Base-by-base conservation (phyloP, 1,139 yeast genomes). In the Hansenula lynferdii region DNA sequence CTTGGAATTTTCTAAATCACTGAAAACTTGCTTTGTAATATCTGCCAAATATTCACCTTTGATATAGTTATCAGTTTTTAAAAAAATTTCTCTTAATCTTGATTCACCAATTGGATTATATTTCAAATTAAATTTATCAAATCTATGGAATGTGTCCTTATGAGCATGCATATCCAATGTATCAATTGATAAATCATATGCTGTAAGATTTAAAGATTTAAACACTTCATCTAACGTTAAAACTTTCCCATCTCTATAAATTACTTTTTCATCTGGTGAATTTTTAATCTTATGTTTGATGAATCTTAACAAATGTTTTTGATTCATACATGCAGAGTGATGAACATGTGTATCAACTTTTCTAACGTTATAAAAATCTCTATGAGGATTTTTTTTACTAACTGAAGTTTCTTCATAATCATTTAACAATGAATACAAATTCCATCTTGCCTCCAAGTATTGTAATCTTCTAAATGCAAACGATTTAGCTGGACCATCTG, bases 91-190 rank as follows among this genome's bases (percentile, higher is more conserved):
- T 63, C 98, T 78, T 58, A 94, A 69, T 62, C 98, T 81, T 17
- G 97, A 90, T 65, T 92, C 98, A 19, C 99, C 99, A 54, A 94
- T 85, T 17, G 99, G 99, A 56, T 94, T 94, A 67, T 94, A 94
- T 63, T 94, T 94, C 65, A 94, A 72, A 61, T 94, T 94, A 72
- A 94, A 94, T 64, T 94, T 94, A 64, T 94, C 99, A 58, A 94
- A 94, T 54, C 98, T 75, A 63, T 94, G 98, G 74, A 94, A 94
- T 0, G 97, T 84, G 58, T 94, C 98, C 45, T 92, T 86, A 61
- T 94, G 98, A 4, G 99, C 97, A 63, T 94, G 99, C 99, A 94
- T 94, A 63, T 94, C 98, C 50, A 94, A 74, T 1, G 98, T 92
- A 56, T 94, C 99, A 54, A 94, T 92, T 41, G 95, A 85, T 45